phyloP scores from a whole-genome alignment of 805 yeast genomes.

The Teunomyces kruisii region DNA sequence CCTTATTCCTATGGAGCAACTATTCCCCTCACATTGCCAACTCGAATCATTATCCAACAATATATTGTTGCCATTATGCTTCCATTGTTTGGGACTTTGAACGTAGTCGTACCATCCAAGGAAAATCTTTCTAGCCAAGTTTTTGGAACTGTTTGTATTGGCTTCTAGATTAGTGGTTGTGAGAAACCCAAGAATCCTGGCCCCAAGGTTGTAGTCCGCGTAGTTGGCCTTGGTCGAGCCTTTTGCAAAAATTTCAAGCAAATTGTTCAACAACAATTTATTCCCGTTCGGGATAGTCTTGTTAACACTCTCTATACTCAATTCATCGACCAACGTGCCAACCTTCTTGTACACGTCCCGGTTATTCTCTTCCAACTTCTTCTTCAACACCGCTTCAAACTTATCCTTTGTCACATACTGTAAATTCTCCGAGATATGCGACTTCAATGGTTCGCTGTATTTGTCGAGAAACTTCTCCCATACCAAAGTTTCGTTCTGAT shows the following conservation, averaged over 20 bases:
- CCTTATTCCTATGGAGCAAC: conserved; percentile 37
- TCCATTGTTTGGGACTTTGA: conserved; percentile 19
- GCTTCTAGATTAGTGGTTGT: conserved; percentile 23
- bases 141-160: conserved; percentile 9
- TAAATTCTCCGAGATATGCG: conserved; percentile 4
- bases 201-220: conserved; percentile 39
- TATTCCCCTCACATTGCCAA: conserved; percentile 33
- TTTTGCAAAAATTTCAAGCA: conserved; percentile 31
- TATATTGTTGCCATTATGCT: conserved; percentile 39
- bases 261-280: conserved; percentile 25
- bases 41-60: conserved; percentile 31
- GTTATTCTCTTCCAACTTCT: conserved; percentile 23
- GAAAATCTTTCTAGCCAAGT: conserved; percentile 26
- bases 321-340: conserved; percentile 25
- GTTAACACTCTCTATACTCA: conserved; percentile 14
- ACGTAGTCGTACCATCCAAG: conserved; percentile 44
- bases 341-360: conserved; percentile 21
- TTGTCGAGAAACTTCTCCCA: conserved; percentile 27
- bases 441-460: conserved; percentile 18
- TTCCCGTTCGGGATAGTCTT: conserved; percentile 12
- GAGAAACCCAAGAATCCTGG: conserved; percentile 41
- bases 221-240: conserved; percentile 38
- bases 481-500: conserved; percentile 11
- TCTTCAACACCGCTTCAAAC: conserved; percentile 22
- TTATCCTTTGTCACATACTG: conserved; percentile 17